These are phyloP conservation scores for Pachyrhizus erosus DNA, from an alignment of 306 rosid species.

Conservation along the genomic window DNA sequence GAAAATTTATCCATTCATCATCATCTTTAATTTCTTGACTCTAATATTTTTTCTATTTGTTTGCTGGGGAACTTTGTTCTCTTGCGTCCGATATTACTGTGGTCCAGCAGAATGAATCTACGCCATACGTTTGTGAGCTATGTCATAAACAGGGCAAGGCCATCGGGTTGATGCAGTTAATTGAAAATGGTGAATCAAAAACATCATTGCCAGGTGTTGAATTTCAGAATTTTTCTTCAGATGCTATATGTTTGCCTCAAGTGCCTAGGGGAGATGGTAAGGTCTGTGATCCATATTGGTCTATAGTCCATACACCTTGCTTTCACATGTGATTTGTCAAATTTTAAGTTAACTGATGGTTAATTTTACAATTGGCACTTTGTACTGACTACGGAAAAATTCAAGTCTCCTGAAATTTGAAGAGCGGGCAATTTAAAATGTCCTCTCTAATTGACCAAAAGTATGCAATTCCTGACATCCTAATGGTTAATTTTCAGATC, in stretches of 20 bases:
- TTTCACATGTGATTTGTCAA: conserved; percentile 6
- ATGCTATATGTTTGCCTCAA: conserved; percentile 47
- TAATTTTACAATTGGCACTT: neutral
- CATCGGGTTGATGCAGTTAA: conserved; percentile 44
- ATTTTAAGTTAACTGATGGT: conserved; percentile 10
- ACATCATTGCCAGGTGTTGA: conserved; percentile 42
- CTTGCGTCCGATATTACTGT: conserved; percentile 43
- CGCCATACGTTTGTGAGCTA: conserved; percentile 70
- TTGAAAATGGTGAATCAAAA: conserved; percentile 50
- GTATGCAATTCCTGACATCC: conserved; percentile 31
- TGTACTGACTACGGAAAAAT: neutral
- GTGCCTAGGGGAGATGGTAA: conserved; percentile 71
- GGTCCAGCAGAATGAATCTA: conserved; percentile 59
- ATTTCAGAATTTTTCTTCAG: conserved; percentile 44
- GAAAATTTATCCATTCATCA: conserved; percentile 14
- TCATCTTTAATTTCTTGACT: neutral
- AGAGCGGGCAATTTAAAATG: conserved; percentile 6
- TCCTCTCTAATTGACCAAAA: conserved; percentile 16
- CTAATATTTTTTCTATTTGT: neutral
- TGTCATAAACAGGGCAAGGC: conserved; percentile 80
- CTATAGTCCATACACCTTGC: neutral
- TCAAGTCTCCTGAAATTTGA: conserved; percentile 33
- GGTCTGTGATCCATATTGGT: conserved; percentile 61
- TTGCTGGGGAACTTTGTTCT: neutral
- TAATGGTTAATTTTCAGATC: conserved; percentile 56